Evolutionary conservation across 1,139 yeast species (phyloP).

Genomic region (Taphrina communis): DNA sequence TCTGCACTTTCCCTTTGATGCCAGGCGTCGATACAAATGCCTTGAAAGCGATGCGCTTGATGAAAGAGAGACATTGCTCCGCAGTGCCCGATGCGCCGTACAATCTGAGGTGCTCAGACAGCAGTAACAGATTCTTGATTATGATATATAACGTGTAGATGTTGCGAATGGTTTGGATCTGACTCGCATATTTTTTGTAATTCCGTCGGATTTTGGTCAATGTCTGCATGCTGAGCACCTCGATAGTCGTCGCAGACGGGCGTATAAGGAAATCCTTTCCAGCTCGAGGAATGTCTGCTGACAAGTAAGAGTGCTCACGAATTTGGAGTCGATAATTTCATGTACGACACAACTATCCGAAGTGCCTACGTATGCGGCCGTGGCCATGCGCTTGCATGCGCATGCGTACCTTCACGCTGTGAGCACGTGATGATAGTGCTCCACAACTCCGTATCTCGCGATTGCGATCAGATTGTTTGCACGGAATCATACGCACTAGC

Average conservation of each 20-base stretch:
- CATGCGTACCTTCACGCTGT: no score
- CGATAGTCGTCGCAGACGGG: no score
- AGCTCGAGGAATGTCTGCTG: no score
- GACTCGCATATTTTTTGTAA: constrained; percentile 22
- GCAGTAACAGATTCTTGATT: constrained; percentile 16
- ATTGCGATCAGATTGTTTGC: not conserved
- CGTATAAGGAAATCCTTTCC: no score
- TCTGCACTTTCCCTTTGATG: constrained; percentile 62
- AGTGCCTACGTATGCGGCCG: not conserved
- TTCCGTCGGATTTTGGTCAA: constrained; percentile 6
- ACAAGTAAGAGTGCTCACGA: no score
- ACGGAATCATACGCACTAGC: no score
- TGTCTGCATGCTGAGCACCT: no score
- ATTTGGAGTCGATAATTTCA: not conserved
- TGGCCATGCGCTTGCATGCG: not conserved
- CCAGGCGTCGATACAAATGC: constrained; percentile 55
- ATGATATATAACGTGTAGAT: constrained; percentile 20
- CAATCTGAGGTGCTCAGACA: constrained; percentile 16
- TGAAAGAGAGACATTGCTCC: not conserved
- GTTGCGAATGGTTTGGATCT: constrained; percentile 25
- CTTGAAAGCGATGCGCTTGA: constrained; percentile 26
- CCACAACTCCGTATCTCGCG: not conserved
- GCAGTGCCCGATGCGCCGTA: constrained; percentile 33
- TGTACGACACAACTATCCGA: not conserved
- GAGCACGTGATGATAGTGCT: constrained; percentile 1